Evolutionary conservation across 2,329 filamentous ascomycete species (phyloP).

Genomic region (Sporothrix mexicana): DNA sequence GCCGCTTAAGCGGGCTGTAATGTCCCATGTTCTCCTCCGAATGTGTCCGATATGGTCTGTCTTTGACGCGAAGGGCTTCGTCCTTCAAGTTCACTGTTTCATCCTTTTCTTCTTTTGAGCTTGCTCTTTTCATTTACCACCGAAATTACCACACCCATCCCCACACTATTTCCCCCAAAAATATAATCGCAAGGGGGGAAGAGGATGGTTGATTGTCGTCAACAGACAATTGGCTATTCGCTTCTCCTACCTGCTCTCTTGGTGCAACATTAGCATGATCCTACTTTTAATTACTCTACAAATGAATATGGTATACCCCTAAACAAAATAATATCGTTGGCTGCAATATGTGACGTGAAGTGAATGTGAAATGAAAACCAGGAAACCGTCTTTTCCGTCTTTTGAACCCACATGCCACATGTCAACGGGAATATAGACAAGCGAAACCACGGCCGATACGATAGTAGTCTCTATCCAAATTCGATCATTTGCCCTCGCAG

Average conservation of each 20-base stretch:
- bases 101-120: constrained; percentile 8
- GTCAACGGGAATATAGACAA: neutral
- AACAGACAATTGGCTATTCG: neutral
- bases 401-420: neutral
- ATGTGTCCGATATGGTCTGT: neutral
- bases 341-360: no score
- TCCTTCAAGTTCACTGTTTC: neutral
- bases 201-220: no score
- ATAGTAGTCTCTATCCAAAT: no score
- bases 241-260: neutral
- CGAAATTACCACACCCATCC: neutral
- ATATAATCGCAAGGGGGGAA: neutral
- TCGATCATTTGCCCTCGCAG: no score
- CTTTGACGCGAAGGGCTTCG: neutral
- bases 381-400: no score
- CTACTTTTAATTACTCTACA: constrained; percentile 22
- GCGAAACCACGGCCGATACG: no score
- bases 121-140: neutral
- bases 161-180: neutral
- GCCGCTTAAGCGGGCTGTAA: neutral
- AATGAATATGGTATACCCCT: constrained; percentile 24
- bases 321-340: no score
- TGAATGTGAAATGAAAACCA: no score
- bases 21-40: no score
- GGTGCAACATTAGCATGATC: neutral